Base-by-base conservation (phyloP, 345 rosid species). In the Turritis glabra region DNA sequence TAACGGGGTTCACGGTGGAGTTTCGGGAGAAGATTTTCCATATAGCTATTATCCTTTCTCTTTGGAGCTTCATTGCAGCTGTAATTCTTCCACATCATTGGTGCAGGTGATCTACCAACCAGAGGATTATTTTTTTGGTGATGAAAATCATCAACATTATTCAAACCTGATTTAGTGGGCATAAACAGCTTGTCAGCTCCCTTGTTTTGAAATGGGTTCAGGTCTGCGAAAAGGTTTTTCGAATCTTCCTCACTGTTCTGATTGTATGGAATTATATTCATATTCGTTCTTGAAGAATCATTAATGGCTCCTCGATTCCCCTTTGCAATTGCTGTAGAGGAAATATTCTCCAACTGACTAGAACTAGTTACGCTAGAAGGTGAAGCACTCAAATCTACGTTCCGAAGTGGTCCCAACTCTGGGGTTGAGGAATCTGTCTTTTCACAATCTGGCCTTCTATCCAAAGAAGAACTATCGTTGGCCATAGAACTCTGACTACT, bases 161-260 rank as follows among this genome's bases (percentile, higher is more conserved):
- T 85, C 62, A 81, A 96, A 47, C 81, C 74, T 64, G 84, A 77
- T 44, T 85, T 86, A 67, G 82, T 83, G 47, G 77, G 89, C 77
- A 76, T 80, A 64, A 67, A 86, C 64, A 76, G 80, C 81, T 87
- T 92, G 43, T 86, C 90, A 66, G 86, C 79, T 79, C 97, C 97
- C 83, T 92, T 92, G 33, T 84, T 85, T 75, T 89, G 97, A 75
- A 96, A 89, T 21, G 96, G 99, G 79, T 92, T 89, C 72, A 90
- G 97, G 81, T 96, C 99, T 73, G 97, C 92, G 54, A 96, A 96
- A 77, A 88, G 98, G 76, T 81, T 85, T 68, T 68, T 87, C 3
- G 88, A 74, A 75, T 96, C 99, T 60, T 92, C 97, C 51, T 82
- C 71, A 69, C 66, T 79, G 77, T 71, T 90, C 76, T 88, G 95